Base-by-base conservation (phyloP, 768 basidiomycete species). In the Sutorius australiensis region DNA sequence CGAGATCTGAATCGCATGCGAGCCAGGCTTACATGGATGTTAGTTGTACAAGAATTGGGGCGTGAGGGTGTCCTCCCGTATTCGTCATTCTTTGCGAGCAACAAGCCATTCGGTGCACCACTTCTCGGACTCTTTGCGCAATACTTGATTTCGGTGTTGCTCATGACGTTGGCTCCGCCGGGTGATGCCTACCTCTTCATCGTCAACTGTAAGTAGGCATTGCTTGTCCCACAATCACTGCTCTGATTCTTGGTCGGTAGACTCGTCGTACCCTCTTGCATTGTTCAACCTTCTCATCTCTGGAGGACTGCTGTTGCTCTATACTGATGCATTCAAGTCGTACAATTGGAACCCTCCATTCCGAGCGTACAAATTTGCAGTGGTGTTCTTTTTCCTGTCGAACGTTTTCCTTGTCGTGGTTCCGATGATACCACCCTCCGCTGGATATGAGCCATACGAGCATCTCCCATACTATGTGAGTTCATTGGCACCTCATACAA, bases 171-270 rank as follows among this genome's bases (percentile, higher is more conserved):
- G 1, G 74, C 83, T 0, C 89, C 88, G 0, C 77, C 85, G 0
- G 87, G 89, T 3, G 88, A 90, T 58, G 86, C 85, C 0, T 91
- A 87, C 61, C 74, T 82, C 30, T 88, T 91, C 67, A 75, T 83
- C 59, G 74, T 87, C 51, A 86, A 80, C 60, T 63, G 87, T 85
- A 47, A 55, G 84, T 66, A 19, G 16, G 24, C 8, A 11, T 47
- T 17, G 21, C 30, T 27, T 34, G 50, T 17, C 43, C 30, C 28
- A 30, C 8, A 37, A 30, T 3, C 19, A 5, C 17, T 19, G 28
- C 14, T 13, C 47, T 54, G 17, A 52, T 27, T 34, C 11, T 33
- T 24, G 21, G 13, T 33, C 33, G 3, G 9, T 32, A 87, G 85
- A 81, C 16, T 75, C 76, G 2, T 81, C 83, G 0, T 87, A 85